Evolutionary conservation across 139 green algal species (phyloP), one percentile per base, ranked within the genome.

Genomic region (Limnomonas spitsbergensis): DNA sequence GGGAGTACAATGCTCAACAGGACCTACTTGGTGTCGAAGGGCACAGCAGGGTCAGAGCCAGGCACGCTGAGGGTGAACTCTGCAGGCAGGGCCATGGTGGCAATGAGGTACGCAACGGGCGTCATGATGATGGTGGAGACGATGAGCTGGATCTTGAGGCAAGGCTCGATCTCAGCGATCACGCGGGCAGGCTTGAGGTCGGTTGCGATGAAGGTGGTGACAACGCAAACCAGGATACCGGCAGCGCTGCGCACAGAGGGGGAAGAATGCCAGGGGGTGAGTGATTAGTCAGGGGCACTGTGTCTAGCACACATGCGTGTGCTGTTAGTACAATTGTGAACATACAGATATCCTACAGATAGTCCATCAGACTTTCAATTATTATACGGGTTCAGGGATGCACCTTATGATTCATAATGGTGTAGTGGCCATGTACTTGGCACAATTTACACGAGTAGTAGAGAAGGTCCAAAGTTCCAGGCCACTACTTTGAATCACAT

Each of bases 131-230:
- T 40, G 35, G 95, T 98, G 69, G 93, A 96, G 38, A 97, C 81
- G 68, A 97, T 88, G 2, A 98, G 88, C 92, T 98, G 95, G 66
- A 90, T 82, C 91, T 98, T 98, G 66, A 97, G 89, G 1, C 88
- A 89, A 40, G 61, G 69, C 89, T 97, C 92, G 38, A 98, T 96
- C 72, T 94, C 86, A n/a, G 82, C 54, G 27, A 94, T 88, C 36
- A 84, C 47, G 7, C 36, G 85, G 6, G 93, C 93, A 40, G 93
- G 93, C 47, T 89, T 86, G 14, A 97, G 47, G 87, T 98, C 94
- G 69, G 94, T 98, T 72, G 94, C 94, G 53, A 97, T 83, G 68
- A 98, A 89, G 31, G 95, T 96, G 73, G 90, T 95, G 1, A 92
- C 32, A 38, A 98, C 85, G 89, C 92, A 99, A 9, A 95, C 92